Percentiles rank a stretch among this genome's conserved stretches.
Conservation (phyloP, 306 rosid genomes). For the Begonia fuchsioides region DNA sequence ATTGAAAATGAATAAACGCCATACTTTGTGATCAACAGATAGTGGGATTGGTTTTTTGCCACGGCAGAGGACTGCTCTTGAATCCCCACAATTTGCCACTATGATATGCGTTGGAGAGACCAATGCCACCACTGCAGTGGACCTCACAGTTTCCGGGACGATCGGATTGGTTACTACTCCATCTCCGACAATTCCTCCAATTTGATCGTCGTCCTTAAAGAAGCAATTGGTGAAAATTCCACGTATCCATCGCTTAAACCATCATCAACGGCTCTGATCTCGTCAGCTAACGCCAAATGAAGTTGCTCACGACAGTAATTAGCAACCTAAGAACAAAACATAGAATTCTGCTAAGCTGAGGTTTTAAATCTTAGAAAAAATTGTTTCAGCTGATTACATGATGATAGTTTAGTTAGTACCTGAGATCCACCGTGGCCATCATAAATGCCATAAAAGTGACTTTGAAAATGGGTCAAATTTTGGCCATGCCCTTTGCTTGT, state of each 20-base stretch:
- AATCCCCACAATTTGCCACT: constrained; percentile 51
- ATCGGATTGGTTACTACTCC: neutral
- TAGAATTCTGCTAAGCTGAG: neutral
- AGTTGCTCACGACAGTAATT: constrained; percentile 31
- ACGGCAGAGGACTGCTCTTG: constrained; percentile 46
- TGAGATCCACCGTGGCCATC: constrained; percentile 62
- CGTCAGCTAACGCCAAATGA: constrained; percentile 32
- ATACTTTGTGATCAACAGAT: constrained; percentile 46
- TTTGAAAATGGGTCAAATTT: constrained; percentile 29
- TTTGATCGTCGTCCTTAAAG: constrained; percentile 25
- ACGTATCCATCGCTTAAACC: constrained; percentile 9
- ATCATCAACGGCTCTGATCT: constrained; percentile 14
- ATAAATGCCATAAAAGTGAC: constrained; percentile 45
- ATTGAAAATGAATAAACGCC: neutral
- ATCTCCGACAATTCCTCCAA: constrained; percentile 15
- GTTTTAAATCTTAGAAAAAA: constrained; percentile 4
- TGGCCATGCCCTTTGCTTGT: constrained; percentile 21
- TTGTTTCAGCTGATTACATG: neutral
- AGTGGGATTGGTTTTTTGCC: constrained; percentile 38
- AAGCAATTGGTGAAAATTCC: constrained; percentile 24
- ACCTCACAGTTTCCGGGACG: constrained; percentile 15
- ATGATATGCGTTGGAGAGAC: constrained; percentile 42
- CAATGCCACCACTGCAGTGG: constrained; percentile 43
- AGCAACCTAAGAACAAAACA: constrained; percentile 28
- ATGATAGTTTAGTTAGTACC: constrained; percentile 15